Evolutionary conservation across 208 protist species (phyloP), one percentile per base, ranked within the genome.

Genomic region (Leishmania braziliensis): DNA sequence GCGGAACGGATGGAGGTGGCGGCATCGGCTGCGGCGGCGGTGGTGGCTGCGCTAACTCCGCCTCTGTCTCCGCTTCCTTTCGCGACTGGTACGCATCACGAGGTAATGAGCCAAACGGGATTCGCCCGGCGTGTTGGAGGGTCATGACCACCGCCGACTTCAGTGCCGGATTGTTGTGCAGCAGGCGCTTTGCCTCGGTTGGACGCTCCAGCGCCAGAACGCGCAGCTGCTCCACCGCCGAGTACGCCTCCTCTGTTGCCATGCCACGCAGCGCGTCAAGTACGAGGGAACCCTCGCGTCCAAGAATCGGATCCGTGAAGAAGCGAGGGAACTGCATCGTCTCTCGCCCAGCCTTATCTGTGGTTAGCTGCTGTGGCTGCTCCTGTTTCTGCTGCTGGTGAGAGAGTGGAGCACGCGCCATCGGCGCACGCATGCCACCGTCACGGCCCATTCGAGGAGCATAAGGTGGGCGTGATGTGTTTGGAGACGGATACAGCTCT

Each of bases 141-240:
- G 96, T 92, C 83, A 95, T 90, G 48, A 96, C 87, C 2, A 96
- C 89, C 8, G 93, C 95, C 0, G 89, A 88, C 56, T 89, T 87
- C 36, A 97, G 82, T 2, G 90, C 91, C 5, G 95, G 95, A 69
- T 88, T 90, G 65, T 90, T 90, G 43, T 92, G 84, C 29, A 97
- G 86, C 66, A 97, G 75, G 51, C 78, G 74, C 66, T 87, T 85
- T 36, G 93, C 95, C 77, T 94, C 95, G 36, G 83, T 79, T 36
- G 84, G 89, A 3, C 90, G 89, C 78, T 95, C 93, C 10, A 97
- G 77, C 66, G 90, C 93, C 70, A 97, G 78, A 9, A 95, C 91
- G 50, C 95, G 95, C 50, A 97, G 87, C 85, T 97, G 95, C 87
- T 97, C 93, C 51, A 96, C 93, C 36, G 95, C 95, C 85, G 95